Base-by-base conservation (phyloP, 2,329 filamentous ascomycete species). In the Scytalidium lignicola region DNA sequence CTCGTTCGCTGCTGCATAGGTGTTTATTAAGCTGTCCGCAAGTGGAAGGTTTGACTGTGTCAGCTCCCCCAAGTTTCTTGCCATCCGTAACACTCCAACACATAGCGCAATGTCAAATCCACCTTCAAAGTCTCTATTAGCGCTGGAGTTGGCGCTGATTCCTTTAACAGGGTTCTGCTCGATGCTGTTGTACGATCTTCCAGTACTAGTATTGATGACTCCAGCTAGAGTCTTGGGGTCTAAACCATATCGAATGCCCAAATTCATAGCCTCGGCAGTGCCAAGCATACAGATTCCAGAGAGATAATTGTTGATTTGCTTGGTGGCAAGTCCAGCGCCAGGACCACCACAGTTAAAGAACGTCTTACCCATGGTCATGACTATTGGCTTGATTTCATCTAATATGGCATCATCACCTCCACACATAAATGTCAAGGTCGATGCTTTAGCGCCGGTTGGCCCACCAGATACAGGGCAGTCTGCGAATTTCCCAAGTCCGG, bases 281-380 rank as follows among this genome's bases (percentile, higher is more conserved):
- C 78, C 79, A 44, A 83, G 77, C 8, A 78, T 74, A 50, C 82
- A 80, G 21, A 81, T 65, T 1, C 76, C 78, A 0, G 74, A 79
- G 44, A 76, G 70, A 61, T 83, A 83, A 56, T 83, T 83, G 59
- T 83, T 83, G 49, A 73, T 78, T 9, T 82, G 65, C 62, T 83
- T 83, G 0, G 79, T 77, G 0, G 75, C 74, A 2, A 83, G 70
- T 0, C 80, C 79, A 0, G 80, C 67, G 0, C 73, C 74, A 0
- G 75, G 70, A 0, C 72, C 76, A 2, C 79, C 79, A 55, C 79
- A 83, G 5, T 75, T 67, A 46, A 82, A 75, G 39, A 79, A 63
- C 46, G 74, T 67, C 45, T 67, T 67, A 26, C 79, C 79, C 75
- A 82, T 80, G 29, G 72, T 62, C n/a, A 64, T 53, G 28, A 80